Evolutionary conservation across 1,284 basidiomycete species (phyloP).

Genomic region (Cerrena zonata): DNA sequence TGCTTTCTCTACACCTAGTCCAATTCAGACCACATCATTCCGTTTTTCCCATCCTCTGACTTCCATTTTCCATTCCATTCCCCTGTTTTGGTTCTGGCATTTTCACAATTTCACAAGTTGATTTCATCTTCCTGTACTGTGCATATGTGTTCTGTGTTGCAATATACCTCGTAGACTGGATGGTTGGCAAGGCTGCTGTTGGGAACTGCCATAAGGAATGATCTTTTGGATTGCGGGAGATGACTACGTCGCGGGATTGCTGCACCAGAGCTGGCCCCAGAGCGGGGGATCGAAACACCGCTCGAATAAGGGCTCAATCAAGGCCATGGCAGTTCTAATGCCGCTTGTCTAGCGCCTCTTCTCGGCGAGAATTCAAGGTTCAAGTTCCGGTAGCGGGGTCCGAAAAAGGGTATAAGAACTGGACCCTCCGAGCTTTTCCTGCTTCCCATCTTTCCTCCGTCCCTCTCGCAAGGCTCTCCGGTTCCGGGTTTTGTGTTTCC

Average conservation of each 20-base stretch:
- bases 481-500: constrained; percentile 35
- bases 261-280: too few species aligned
- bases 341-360: constrained; percentile 7
- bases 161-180: neutral
- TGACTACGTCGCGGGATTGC: too few species aligned
- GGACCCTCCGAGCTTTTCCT: constrained; percentile 16
- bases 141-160: neutral
- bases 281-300: too few species aligned
- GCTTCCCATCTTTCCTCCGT: constrained; percentile 23
- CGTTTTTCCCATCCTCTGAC: neutral
- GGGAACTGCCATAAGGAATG: too few species aligned
- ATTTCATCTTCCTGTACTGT: neutral
- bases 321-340: constrained; percentile 4
- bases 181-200: too few species aligned
- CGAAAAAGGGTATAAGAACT: constrained; percentile 45
- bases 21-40: neutral
- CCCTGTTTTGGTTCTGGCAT: neutral
- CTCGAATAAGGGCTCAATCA: neutral
- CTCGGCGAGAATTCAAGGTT: constrained; percentile 12
- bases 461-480: constrained; percentile 22
- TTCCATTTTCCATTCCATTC: too few species aligned
- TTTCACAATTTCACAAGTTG: neutral
- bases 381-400: constrained; percentile 22
- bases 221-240: too few species aligned
- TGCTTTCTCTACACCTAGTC: neutral